phyloP scores from a whole-genome alignment of 441 rosid species.

The Populus hybrid region DNA sequence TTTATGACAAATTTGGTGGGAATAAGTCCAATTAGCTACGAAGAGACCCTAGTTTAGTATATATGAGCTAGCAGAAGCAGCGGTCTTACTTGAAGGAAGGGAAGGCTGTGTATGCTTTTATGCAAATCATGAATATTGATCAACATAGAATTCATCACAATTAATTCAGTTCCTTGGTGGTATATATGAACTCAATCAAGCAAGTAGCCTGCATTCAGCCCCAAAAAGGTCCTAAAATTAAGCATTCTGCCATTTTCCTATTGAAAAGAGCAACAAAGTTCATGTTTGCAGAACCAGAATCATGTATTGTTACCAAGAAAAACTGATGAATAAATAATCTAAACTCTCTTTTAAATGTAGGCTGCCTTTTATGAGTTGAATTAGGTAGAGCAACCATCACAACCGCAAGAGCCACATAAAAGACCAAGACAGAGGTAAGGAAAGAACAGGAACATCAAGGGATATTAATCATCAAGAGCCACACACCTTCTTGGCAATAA shows the following conservation, averaged over 20 bases:
- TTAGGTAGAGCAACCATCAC: neutral
- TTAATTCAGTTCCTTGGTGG: neutral
- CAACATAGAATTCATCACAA: neutral
- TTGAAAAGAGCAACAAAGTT: neutral
- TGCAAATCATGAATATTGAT: neutral
- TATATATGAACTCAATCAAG: neutral
- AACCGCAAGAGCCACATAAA: neutral
- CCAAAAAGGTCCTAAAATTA: neutral
- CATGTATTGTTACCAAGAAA: neutral
- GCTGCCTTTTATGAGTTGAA: neutral
- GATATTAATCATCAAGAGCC: neutral
- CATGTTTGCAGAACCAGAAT: neutral
- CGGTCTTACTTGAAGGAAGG: neutral
- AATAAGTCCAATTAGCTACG: neutral
- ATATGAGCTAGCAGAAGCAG: neutral
- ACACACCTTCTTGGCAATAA: neutral
- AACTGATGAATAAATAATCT: neutral
- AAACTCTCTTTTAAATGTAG: neutral
- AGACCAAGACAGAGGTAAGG: neutral
- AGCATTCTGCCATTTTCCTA: neutral
- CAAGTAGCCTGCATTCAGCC: neutral
- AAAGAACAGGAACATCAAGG: neutral
- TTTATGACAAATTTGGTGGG: neutral
- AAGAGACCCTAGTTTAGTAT: neutral
- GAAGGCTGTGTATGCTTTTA: neutral